Base-by-base conservation (phyloP, 2,329 filamentous ascomycete genomes). In the Dryadomyces quercus-mongolicae region DNA sequence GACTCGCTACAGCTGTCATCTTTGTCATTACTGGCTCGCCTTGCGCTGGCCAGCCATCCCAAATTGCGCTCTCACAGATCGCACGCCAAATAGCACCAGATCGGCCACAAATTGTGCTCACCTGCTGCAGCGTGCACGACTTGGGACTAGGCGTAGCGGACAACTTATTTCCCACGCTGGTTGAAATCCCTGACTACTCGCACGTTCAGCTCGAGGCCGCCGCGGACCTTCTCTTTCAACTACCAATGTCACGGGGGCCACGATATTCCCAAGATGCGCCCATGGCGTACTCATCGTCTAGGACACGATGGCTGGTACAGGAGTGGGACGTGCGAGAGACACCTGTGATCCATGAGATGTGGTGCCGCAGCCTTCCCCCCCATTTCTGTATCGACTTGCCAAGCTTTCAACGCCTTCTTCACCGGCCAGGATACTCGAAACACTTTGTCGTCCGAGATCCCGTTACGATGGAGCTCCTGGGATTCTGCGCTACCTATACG, bases 401-500 rank as follows among this genome's bases (percentile, higher is more conserved):
- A 46, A 65, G 65, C 4, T 67, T 82, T 5, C 68, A 68, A 25
- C 67, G 68, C 2, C 62, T 82, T 1, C 68, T 83, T 4, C 68
- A 72, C 55, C 72, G 78, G 45, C 73, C 76, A 54, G 79, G 78
- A 43, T 82, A 78, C 57, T 71, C 73, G 9, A 76, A 75, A 68
- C 77, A 82, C 63, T 79, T 78, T 58, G 67, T 80, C 34, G 76
- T 81, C 31, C 72, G 73, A 50, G 70, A 76, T n/a, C 70, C 74
- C 2, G 64, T 63, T 12, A 71, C 64, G 3, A 64, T 63, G 8
- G 67, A 70, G 40, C 60, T 78, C 22, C 62, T 82, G 42, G 80
- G 78, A 0, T 82, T 82, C 57, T 82, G 78, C 60, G 78, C 78
- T 10, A 81, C 78, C 9, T 82, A 78, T 61, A 76, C 78, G 34